Base-by-base conservation (phyloP, 306 rosid genomes). In the Corylus heterophylla region DNA sequence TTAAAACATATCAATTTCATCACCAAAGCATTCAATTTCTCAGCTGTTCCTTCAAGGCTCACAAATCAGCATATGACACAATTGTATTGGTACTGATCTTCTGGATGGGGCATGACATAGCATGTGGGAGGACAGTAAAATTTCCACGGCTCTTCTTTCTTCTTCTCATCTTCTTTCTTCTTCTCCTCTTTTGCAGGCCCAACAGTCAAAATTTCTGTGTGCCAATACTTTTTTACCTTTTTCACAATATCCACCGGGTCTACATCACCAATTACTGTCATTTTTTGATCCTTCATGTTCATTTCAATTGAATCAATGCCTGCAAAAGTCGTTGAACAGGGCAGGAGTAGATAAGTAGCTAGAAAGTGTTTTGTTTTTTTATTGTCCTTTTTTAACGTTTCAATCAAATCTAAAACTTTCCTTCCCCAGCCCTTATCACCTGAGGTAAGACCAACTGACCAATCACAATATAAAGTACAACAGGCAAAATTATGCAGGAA, bases 121-220 rank as follows among this genome's bases (percentile, higher is more conserved):
- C 80, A 69, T 42, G 75, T 84, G 56, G 81, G 69, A 11, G 92
- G 94, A 83, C 84, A 87, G 54, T 73, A 76, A 3, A 47, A 76
- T 77, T 61, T 81, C 56, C 74, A 82, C 52, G 76, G 83, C 25
- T 80, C 83, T 17, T 83, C 88, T 58, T 85, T 87, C 79, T 88
- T 87, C 44, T 76, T 83, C 0, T 76, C 82, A 2, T 42, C 86
- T 49, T 73, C 92, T 0, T 86, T 81, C 29, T 86, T 84, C 77
- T 92, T 90, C 42, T 87, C 93, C 88, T 90, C 95, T 68, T 92
- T 94, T 11, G 95, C 95, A 1, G 97, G 98, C 66, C 98, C 97
- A 29, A 94, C 91, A 1, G 91, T 79, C 71, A 92, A 1, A 8
- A 94, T 92, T 7, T 94, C 95, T 6, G 92, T 29, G 77, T 25